Conservation (phyloP, 257 asterid species). For the Solanum peruvianum region DNA sequence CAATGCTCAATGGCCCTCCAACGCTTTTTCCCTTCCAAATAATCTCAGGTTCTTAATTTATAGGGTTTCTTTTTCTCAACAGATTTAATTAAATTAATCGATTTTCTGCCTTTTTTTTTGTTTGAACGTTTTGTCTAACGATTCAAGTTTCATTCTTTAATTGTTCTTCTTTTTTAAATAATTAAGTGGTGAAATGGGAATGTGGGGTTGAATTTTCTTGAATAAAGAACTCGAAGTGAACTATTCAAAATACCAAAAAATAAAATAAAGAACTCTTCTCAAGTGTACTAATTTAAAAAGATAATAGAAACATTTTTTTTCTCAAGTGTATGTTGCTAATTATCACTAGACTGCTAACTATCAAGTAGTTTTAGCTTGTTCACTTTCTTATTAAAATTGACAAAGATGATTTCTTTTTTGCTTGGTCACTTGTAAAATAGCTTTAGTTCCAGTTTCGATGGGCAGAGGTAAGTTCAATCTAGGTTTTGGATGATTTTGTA, state of each 20-base stretch:
- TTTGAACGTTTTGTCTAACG: not conserved
- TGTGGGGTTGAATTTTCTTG: not conserved
- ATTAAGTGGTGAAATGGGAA: not conserved
- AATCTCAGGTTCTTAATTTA: slow-evolving; percentile 15
- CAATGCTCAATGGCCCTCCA: slow-evolving; percentile 19
- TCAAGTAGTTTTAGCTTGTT: not conserved
- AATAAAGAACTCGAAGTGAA: not conserved
- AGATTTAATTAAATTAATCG: not conserved
- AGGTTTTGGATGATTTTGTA: not conserved
- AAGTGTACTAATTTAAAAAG: not conserved
- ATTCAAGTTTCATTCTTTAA: not conserved
- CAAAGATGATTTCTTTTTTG: not conserved
- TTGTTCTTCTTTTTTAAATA: not conserved
- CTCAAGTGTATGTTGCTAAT: not conserved
- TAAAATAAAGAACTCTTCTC: not conserved
- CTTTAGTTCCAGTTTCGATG: not conserved
- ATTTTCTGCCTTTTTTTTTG: not conserved
- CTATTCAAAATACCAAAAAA: not conserved
- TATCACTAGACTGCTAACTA: not conserved
- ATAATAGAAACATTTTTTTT: not conserved
- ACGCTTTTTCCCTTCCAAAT: slow-evolving; percentile 10
- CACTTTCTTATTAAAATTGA: not conserved
- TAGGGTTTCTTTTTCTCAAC: not conserved
- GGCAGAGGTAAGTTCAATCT: not conserved
- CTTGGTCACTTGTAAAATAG: not conserved